Base-by-base conservation (phyloP, 805 yeast genomes). In the Starmerella bacillaris region DNA sequence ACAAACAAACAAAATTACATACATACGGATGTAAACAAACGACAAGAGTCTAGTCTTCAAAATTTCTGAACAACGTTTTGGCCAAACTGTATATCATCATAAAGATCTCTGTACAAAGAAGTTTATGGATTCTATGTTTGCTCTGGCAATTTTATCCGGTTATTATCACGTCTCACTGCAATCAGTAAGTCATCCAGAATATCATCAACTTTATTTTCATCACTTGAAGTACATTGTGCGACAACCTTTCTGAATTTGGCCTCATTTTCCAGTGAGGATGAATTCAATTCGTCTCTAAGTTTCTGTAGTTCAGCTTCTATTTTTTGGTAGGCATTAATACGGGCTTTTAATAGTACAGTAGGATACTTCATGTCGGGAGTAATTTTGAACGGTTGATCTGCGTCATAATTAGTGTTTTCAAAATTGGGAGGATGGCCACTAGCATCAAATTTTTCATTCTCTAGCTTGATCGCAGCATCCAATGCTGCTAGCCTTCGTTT, bases 381-480 rank as follows among this genome's bases (percentile, higher is more conserved):
- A 8, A 80, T 67, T 33, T 77, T 65, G 55, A 80, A 86, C n/a
- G 94, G 94, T 50, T 79, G 86, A 56, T 84, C 95, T 18, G 72
- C 74, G 18, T 67, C 67, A 29, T 29, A 47, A 9, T 56, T 60
- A 16, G 54, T 54, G 15, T 24, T 29, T 6, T 14, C 21, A 7
- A 29, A 7, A 8, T 14, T 9, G 8, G 29, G 29, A 6, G 16
- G n/a, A 5, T 26, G 14, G 14, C 14, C 7, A n/a, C 26, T n/a
- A 16, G 39, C 39, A 24, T 60, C 51, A 54, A 76, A 77, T 37
- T 64, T 60, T 16, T 57, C 56, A 39, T 74, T 74, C 43, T 78
- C 84, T 33, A 70, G 76, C 9, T 59, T 56, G 18, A 76, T 70
- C 0, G 79, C 78, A 24, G 70, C 69, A 42, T 69, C 69, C 14